phyloP scores from a whole-genome alignment of 2,329 filamentous ascomycete genomes.

The Beauveria varroae region DNA sequence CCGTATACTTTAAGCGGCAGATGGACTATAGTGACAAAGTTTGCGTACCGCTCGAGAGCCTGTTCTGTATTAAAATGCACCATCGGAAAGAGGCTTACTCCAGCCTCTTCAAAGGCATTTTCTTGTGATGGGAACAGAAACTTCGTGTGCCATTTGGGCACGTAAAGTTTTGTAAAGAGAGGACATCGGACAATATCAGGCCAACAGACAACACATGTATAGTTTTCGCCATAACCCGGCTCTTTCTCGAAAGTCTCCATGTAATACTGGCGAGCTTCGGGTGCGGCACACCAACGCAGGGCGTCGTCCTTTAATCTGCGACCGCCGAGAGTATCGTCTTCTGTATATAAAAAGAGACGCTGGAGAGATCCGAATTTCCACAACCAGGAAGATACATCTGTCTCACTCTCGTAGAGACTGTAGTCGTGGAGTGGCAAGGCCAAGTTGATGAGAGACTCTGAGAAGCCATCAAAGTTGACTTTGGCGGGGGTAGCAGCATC shows the following conservation, averaged over 20 bases:
- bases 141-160: constrained; percentile 13
- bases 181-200: constrained; percentile 24
- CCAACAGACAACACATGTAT: constrained; percentile 24
- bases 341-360: constrained; percentile 19
- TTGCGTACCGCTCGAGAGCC: constrained; percentile 15
- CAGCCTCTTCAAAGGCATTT: neutral
- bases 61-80: constrained; percentile 20
- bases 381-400: neutral
- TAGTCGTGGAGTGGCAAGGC: constrained; percentile 15
- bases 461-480: constrained; percentile 21
- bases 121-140: constrained; percentile 2
- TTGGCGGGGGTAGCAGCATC: neutral
- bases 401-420: neutral
- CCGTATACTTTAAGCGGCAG: constrained; percentile 4
- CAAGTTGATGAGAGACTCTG: constrained; percentile 22
- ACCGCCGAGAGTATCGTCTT: neutral
- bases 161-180: constrained; percentile 22
- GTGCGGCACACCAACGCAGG: constrained; percentile 26
- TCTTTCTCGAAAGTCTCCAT: constrained; percentile 21
- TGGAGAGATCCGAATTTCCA: constrained; percentile 15
- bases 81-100: constrained; percentile 23
- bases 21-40: constrained; percentile 11
- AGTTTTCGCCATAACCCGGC: constrained; percentile 18
- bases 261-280: constrained; percentile 21
- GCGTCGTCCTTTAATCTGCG: constrained; percentile 9